A percentile compares a stretch with the other conserved stretches of the same genome.
These are phyloP conservation scores for Sordariomycetes sp. DNA, from an alignment of 2,329 filamentous ascomycete species.

Conservation along the genomic window DNA sequence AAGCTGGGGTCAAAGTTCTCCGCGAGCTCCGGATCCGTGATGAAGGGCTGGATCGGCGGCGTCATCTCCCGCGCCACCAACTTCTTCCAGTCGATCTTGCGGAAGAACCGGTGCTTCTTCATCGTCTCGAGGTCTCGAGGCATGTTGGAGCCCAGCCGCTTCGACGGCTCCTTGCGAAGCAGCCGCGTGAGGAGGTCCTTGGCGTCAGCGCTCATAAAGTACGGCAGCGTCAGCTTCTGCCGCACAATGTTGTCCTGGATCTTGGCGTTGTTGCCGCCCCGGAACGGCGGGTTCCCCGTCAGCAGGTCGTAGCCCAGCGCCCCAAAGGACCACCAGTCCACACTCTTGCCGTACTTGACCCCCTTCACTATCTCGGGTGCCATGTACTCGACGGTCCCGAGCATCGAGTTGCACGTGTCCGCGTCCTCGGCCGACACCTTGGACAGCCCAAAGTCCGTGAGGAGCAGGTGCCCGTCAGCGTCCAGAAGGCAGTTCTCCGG, in stretches of 20 bases:
- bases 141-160: constrained; percentile 80
- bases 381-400: constrained; percentile 98
- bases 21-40: constrained; percentile 88
- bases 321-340: constrained; percentile 98
- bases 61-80: constrained; percentile 71
- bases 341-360: constrained; percentile 80
- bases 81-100: constrained; percentile 88
- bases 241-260: constrained; percentile 93
- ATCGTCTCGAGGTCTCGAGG: constrained; percentile 75
- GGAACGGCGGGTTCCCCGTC: constrained; percentile 84
- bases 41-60: constrained; percentile 82
- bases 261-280: constrained; percentile 81
- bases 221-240: constrained; percentile 78
- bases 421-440: constrained; percentile 68
- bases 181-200: constrained; percentile 88
- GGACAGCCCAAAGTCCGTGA: constrained; percentile 94
- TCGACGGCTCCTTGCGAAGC: constrained; percentile 80
- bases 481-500: constrained; percentile 96
- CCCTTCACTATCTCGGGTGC: constrained; percentile 87
- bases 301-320: constrained; percentile 86
- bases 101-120: constrained; percentile 92
- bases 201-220: constrained; percentile 81
- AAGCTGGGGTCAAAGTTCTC: constrained; percentile 97
- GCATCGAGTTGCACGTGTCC: constrained; percentile 70
- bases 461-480: constrained; percentile 75